A percentile compares a stretch with the other conserved stretches of the same genome.
These are phyloP conservation scores for Baorangia bicolor DNA, from an alignment of 768 basidiomycete genomes.

Conservation along the genomic window DNA sequence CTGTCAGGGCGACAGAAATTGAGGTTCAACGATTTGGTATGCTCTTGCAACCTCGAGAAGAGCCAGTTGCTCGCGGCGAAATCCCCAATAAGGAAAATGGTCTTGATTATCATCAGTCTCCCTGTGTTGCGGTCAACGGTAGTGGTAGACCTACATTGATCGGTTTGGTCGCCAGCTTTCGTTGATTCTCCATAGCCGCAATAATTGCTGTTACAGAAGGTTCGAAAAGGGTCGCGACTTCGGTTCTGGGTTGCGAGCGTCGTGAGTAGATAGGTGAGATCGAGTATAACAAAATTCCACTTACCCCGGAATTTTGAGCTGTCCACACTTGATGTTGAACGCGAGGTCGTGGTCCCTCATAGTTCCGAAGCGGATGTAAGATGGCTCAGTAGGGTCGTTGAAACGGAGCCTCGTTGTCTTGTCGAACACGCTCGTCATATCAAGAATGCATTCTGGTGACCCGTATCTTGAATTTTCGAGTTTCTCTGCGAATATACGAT, in stretches of 20 bases:
- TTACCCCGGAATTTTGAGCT: constrained; percentile 43
- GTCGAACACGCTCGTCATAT: constrained; percentile 46
- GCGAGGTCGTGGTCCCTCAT: constrained; percentile 40
- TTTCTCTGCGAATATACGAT: constrained; percentile 34
- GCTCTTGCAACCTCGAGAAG: constrained; percentile 30
- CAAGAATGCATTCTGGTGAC: constrained; percentile 37
- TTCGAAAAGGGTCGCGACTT: constrained; percentile 33
- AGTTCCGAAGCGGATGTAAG: constrained; percentile 49
- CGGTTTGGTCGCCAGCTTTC: constrained; percentile 13
- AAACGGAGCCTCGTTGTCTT: constrained; percentile 48
- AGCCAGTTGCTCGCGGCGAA: constrained; percentile 47
- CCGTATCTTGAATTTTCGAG: constrained; percentile 42
- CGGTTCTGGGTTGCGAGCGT: constrained; percentile 18
- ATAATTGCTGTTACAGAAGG: constrained; percentile 25
- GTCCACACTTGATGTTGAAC: constrained; percentile 45
- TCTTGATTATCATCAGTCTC: constrained; percentile 17
- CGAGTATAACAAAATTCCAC: neutral
- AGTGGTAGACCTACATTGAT: constrained; percentile 24
- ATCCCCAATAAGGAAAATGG: constrained; percentile 44
- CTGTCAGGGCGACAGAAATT: constrained; percentile 50
- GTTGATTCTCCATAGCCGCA: constrained; percentile 25
- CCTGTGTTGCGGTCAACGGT: neutral
- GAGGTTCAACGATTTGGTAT: constrained; percentile 36
- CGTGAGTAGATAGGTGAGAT: neutral
- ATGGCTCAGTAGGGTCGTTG: constrained; percentile 36